Evolutionary conservation across 768 basidiomycete species (phyloP).

Genomic region (Leccinum subtestaceum): DNA sequence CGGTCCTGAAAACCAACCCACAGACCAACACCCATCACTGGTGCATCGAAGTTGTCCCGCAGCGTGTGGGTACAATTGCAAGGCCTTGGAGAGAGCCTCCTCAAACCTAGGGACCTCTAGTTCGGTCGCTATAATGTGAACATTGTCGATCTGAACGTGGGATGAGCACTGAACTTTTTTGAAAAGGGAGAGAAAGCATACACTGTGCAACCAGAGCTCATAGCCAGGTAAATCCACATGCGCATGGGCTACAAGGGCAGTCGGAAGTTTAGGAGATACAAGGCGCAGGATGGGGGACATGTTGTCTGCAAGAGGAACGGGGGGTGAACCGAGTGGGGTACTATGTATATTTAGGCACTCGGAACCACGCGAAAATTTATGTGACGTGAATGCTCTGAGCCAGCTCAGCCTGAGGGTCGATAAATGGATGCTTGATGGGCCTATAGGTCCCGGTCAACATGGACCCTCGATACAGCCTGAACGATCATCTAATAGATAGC

Average conservation of each 20-base stretch:
- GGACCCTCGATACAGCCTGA: too few relatives aligned
- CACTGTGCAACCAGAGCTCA: conserved; percentile 19
- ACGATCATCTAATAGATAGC: too few relatives aligned
- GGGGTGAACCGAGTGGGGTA: not conserved
- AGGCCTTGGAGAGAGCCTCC: conserved; percentile 20
- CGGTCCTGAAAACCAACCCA: conserved; percentile 5
- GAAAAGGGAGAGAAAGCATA: conserved; percentile 8
- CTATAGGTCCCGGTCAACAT: too few relatives aligned
- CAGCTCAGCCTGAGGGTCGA: too few relatives aligned
- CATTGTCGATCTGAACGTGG: conserved; percentile 12
- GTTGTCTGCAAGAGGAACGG: not conserved
- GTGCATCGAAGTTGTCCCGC: conserved; percentile 20
- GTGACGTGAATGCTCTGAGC: too few relatives aligned
- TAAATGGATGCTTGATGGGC: too few relatives aligned
- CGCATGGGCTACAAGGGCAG: conserved; percentile 5
- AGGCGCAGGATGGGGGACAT: conserved; percentile 18
- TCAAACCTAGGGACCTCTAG: conserved; percentile 20
- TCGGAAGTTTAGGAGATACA: conserved; percentile 20
- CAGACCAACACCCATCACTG: conserved; percentile 16
- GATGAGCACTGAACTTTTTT: not conserved
- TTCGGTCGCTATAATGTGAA: conserved; percentile 18
- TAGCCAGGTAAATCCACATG: conserved; percentile 22
- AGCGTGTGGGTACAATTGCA: conserved; percentile 28
- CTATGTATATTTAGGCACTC: too few relatives aligned
- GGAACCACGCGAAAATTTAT: too few relatives aligned